Base-by-base conservation (phyloP, 306 rosid species). In the Ziziphus jujuba region DNA sequence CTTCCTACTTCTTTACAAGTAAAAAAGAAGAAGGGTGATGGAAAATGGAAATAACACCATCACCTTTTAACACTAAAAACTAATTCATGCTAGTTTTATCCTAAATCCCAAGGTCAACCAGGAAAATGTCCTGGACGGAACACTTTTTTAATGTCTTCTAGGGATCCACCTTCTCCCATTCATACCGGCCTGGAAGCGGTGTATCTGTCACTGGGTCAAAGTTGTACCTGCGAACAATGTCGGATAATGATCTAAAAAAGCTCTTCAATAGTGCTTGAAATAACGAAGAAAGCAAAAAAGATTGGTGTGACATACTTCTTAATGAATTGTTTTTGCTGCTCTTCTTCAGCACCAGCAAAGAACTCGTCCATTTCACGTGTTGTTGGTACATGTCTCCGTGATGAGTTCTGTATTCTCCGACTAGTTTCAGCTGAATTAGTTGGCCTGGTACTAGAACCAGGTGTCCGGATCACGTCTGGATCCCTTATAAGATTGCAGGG, bases 31-130 rank as follows among this genome's bases (percentile, higher is more conserved):
- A 81, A 78, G 79, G 78, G 88, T 74, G 89, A 86, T 80, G 95
- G 87, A 87, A 83, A 84, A 84, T 80, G 84, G 93, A 92, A 92
- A 92, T 86, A 87, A 75, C 76, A 83, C 88, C 97, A 88, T 85
- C 96, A 79, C 89, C 80, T 12, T 79, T 81, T 72, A 70, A 77
- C 60, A 63, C 88, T 83, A 81, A 80, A 84, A 82, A 76, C 86
- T 79, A 90, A 72, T 73, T 64, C 82, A 89, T 77, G 84, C 84
- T 73, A 73, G 77, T 69, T 72, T 72, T 83, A 59, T 72, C 47
- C 51, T 22, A 35, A 61, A 6, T 66, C 73, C 60, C 67, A 45
- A 71, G 73, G 66, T 77, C 81, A 70, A 62, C 80, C 59, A 70
- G 71, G 70, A 79, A 77, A 67, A 47, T 61, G 79, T 57, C 80